A percentile compares a stretch with the other conserved stretches of the same genome.
Evolutionary conservation across 202 grass and related monocot species (phyloP).

Genomic region (Sporobolus alterniflorus): DNA sequence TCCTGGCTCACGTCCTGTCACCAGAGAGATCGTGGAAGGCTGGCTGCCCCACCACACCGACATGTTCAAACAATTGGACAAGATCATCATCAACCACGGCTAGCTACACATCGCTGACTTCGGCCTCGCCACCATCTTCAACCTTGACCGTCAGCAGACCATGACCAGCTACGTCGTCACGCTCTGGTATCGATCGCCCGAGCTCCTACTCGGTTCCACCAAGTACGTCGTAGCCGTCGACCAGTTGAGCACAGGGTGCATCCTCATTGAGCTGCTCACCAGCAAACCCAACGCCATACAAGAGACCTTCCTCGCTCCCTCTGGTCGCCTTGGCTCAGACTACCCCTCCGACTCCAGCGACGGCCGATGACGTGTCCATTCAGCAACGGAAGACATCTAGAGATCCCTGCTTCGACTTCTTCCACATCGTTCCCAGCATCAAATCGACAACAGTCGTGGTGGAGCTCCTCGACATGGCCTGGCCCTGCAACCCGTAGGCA

Average conservation of each 20-base stretch:
- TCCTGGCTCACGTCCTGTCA: slow-evolving; percentile 56
- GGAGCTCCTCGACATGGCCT: slow-evolving; percentile 42
- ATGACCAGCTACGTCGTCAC: slow-evolving; percentile 74
- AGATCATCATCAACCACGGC: slow-evolving; percentile 48
- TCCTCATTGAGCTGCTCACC: slow-evolving; percentile 63
- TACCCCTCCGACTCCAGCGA: too few species aligned
- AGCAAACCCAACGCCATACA: neutral
- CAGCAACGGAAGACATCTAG: too few species aligned
- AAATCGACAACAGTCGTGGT: slow-evolving; percentile 29
- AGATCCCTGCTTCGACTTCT: slow-evolving; percentile 56
- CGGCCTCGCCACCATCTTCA: slow-evolving; percentile 65
- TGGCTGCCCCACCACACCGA: slow-evolving; percentile 59
- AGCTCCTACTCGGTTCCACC: slow-evolving; percentile 66
- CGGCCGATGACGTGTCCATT: too few species aligned
- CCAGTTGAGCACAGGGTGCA: slow-evolving; percentile 66
- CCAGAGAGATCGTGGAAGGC: slow-evolving; percentile 46
- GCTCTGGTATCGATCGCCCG: slow-evolving; percentile 68
- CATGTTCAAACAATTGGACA: slow-evolving; percentile 60
- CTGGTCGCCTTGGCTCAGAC: too few species aligned
- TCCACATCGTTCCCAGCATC: slow-evolving; percentile 57
- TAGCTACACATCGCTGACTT: slow-evolving; percentile 63
- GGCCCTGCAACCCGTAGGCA: slow-evolving; percentile 31
- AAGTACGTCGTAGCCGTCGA: slow-evolving; percentile 60
- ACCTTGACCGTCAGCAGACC: slow-evolving; percentile 32
- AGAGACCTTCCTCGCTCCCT: too few species aligned